Conservation (phyloP, 1,139 yeast genomes). For the Geotrichum bryndzae region DNA sequence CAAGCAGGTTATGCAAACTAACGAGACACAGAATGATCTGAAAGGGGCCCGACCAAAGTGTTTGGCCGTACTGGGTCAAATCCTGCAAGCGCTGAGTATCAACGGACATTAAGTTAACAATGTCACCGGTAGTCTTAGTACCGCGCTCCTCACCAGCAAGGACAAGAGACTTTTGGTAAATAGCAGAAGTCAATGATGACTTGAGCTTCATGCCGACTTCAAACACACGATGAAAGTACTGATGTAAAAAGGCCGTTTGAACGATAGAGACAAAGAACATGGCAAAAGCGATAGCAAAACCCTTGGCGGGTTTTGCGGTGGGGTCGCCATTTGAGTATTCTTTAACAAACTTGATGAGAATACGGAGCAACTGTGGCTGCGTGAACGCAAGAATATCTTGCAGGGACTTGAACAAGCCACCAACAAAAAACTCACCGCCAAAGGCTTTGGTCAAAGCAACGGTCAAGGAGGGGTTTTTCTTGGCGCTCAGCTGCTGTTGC, state of each 20-base stretch:
- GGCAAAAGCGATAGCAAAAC: slow-evolving; percentile 71
- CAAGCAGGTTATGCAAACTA: slow-evolving; percentile 70
- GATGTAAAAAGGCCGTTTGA: slow-evolving; percentile 85
- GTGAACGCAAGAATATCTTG: slow-evolving; percentile 81
- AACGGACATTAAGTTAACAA: slow-evolving; percentile 93
- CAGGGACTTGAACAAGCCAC: slow-evolving; percentile 67
- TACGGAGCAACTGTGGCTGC: slow-evolving; percentile 80
- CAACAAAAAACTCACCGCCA: slow-evolving; percentile 62
- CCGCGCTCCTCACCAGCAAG: slow-evolving; percentile 81
- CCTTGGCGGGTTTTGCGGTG: slow-evolving; percentile 53
- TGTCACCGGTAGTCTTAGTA: slow-evolving; percentile 86
- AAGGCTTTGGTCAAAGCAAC: slow-evolving; percentile 61
- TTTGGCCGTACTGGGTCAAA: slow-evolving; percentile 75
- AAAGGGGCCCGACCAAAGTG: slow-evolving; percentile 95
- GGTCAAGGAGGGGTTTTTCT: slow-evolving; percentile 56
- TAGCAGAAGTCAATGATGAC: slow-evolving; percentile 65
- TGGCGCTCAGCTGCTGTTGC: slow-evolving; percentile 43
- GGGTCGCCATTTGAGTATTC: slow-evolving; percentile 47
- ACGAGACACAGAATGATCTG: slow-evolving; percentile 76
- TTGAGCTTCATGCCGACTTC: slow-evolving; percentile 88
- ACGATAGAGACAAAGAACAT: slow-evolving; percentile 80
- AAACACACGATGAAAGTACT: slow-evolving; percentile 83
- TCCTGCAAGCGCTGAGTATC: slow-evolving; percentile 94
- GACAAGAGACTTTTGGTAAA: slow-evolving; percentile 73
- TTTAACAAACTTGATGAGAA: slow-evolving; percentile 74